Conservation (phyloP, 805 yeast genomes). For the Candida taoyuanica region DNA sequence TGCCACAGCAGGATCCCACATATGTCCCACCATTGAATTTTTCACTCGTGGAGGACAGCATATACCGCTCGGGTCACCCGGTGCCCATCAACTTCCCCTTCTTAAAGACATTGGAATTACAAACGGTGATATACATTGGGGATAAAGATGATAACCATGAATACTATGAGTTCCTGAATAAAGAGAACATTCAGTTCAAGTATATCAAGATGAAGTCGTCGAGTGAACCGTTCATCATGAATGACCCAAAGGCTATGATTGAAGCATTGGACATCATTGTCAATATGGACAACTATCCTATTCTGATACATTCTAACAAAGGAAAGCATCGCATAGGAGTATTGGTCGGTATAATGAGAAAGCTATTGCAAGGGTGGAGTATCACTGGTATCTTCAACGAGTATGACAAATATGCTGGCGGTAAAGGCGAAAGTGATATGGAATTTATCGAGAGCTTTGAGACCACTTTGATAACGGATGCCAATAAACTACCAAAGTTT, state of each 20-base stretch:
- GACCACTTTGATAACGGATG: constrained; percentile 49
- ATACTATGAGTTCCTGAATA: constrained; percentile 64
- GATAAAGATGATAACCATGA: constrained; percentile 66
- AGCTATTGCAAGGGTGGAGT: constrained; percentile 88
- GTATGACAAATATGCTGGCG: constrained; percentile 87
- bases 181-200: constrained; percentile 49
- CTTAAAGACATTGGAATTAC: constrained; percentile 59
- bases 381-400: constrained; percentile 91
- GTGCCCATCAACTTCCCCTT: constrained; percentile 82
- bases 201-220: constrained; percentile 65
- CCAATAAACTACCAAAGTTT: constrained; percentile 56
- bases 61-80: constrained; percentile 93
- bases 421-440: constrained; percentile 88
- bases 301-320: constrained; percentile 87
- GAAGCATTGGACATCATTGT: constrained; percentile 52
- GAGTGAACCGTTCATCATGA: constrained; percentile 66
- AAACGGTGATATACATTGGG: constrained; percentile 78
- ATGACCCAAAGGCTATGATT: constrained; percentile 54
- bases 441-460: constrained; percentile 85
- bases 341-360: constrained; percentile 85
- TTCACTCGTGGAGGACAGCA: constrained; percentile 79
- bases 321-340: constrained; percentile 96
- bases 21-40: constrained; percentile 91
- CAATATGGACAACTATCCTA: constrained; percentile 73
- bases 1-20: constrained; percentile 8